A percentile compares a stretch with the other conserved stretches of the same genome.
Conservation (phyloP, 169 alveolate genomes). For the Cryptosporidium felis region DNA sequence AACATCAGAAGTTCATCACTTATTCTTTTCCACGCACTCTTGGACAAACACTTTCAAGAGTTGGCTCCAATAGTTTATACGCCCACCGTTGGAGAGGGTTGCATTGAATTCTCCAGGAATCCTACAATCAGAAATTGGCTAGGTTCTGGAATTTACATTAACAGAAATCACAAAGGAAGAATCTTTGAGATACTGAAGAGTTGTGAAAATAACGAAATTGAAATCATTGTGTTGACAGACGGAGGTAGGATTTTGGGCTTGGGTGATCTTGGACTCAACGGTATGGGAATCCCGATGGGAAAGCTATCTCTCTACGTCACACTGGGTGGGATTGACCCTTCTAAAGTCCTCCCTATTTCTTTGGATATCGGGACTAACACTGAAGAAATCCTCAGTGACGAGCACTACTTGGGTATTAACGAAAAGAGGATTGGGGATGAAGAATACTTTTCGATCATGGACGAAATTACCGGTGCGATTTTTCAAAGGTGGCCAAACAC, state of each 20-base stretch:
- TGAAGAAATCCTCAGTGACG: constrained; percentile 27
- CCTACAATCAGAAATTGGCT: constrained; percentile 64
- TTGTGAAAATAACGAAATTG: constrained; percentile 62
- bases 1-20: constrained; percentile 71
- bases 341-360: constrained; percentile 72
- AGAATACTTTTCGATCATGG: constrained; percentile 73
- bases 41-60: constrained; percentile 69
- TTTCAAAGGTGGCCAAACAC: constrained; percentile 75
- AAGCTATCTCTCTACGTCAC: constrained; percentile 78
- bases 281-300: constrained; percentile 83
- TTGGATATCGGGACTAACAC: constrained; percentile 77
- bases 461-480: constrained; percentile 73
- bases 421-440: constrained; percentile 72
- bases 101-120: constrained; percentile 67
- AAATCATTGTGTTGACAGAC: constrained; percentile 80
- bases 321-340: constrained; percentile 77
- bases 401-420: constrained; percentile 70
- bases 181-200: constrained; percentile 12
- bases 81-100: constrained; percentile 77
- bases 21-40: constrained; percentile 69
- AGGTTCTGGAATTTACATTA: constrained; percentile 47
- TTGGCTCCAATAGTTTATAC: constrained; percentile 76
- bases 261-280: constrained; percentile 82
- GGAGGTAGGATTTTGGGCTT: constrained; percentile 82
- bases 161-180: constrained; percentile 1